Evolutionary conservation across 1,284 basidiomycete species (phyloP), one percentile per base, ranked within the genome.

Genomic region (Mrakiaceae sp.): DNA sequence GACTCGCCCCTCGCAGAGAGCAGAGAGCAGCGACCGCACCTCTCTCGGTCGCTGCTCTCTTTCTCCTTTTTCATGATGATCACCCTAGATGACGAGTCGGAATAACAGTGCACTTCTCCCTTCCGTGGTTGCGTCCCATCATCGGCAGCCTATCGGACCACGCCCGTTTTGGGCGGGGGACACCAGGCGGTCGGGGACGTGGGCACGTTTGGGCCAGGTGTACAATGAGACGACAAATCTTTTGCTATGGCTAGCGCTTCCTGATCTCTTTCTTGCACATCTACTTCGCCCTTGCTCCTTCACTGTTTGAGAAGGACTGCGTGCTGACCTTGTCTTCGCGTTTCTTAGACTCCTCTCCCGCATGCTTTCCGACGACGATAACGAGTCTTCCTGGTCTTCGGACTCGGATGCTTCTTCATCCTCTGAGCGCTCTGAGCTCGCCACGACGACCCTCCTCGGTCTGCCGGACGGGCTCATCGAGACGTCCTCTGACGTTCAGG

Each of bases 401-500:
- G 65, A 61, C 40, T 66, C 70, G 3, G 70, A 70, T 5, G 56
- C 66, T 14, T 72, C 72, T 3, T 71, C 71, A 10, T 70, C 70
- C 10, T 72, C 72, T 39, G 61, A 71, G 11, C 68, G 69, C n/a
- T 70, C 67, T 14, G 60, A 58, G 50, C 60, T 70, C 49, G 64
- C 70, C 9, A 72, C 71, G 44, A 74, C 71, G 49, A 71, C 71
- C 54, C 70, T 76, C n/a, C 70, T 77, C 11, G 76, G 75, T 27
- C 66, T 77, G 11, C 75, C 76, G 3, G 76, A 77, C 59, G 76
- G 75, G 4, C 68, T 71, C 1, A 72, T 76, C 42, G 67, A 71
- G 11, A 40, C 67, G 0, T 62, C 66, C 11, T 66, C 70, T 7
- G 72, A 74, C 54, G 62, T 66, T 0, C 40, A 64, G 43, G 27